phyloP scores from a whole-genome alignment of 2,329 filamentous ascomycete species.

The Aphanocladium album region DNA sequence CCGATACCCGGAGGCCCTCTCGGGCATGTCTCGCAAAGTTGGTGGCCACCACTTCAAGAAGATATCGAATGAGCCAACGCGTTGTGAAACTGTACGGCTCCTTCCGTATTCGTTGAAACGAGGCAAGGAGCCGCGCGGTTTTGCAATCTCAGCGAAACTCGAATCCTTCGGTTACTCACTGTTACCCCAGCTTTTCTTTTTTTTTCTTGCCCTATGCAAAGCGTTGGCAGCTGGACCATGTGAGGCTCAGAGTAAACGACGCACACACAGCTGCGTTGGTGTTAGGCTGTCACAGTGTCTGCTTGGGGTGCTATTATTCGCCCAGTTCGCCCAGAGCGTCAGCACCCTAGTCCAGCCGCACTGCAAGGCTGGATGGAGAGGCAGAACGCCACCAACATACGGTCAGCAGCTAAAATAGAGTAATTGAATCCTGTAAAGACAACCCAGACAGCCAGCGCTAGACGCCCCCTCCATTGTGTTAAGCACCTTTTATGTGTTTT shows the following conservation, averaged over 20 bases:
- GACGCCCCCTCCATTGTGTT: background rate
- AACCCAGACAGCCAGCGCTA: background rate
- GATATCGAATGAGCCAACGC: background rate
- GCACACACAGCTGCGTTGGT: background rate
- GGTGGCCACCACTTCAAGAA: background rate
- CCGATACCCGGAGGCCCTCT: background rate
- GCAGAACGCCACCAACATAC: background rate
- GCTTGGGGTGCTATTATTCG: background rate
- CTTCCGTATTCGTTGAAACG: background rate
- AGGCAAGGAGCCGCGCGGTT: background rate
- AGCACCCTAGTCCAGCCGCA: slow-evolving; percentile 6
- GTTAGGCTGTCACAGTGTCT: background rate
- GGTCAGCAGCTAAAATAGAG: background rate
- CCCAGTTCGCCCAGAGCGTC: background rate
- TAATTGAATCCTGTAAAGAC: background rate
- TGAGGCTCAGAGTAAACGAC: slow-evolving; percentile 11
- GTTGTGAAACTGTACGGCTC: background rate
- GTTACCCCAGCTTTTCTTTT: background rate
- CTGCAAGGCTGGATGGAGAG: background rate
- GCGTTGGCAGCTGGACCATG: background rate
- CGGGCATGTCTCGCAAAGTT: background rate
- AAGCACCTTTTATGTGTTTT: background rate
- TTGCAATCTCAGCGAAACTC: background rate
- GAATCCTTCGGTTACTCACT: background rate
- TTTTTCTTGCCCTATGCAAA: background rate